Percentiles rank a stretch among this genome's conserved stretches.
Conservation (phyloP, 495 filamentous ascomycete species). For the Talaromyces liani region DNA sequence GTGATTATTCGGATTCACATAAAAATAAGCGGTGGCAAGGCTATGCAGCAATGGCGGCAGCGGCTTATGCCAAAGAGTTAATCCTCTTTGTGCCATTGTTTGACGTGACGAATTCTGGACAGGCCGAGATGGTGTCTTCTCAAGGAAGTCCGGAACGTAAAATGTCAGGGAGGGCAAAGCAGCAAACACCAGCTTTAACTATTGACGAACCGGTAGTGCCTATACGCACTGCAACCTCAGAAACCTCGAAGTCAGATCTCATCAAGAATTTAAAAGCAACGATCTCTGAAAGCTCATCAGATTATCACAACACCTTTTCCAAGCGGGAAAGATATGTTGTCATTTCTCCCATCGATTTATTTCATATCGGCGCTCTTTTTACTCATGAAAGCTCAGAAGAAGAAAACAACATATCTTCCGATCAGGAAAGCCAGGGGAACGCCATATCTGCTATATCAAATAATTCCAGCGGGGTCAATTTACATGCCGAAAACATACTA, state of each 20-base stretch:
- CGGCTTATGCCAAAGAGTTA: not conserved
- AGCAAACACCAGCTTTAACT: not conserved
- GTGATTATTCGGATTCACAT: slow-evolving; percentile 36
- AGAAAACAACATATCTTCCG: not conserved
- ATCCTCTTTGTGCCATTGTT: not conserved
- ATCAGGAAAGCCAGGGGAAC: not conserved
- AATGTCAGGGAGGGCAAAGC: not conserved
- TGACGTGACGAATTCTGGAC: not conserved
- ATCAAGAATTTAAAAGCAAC: no score
- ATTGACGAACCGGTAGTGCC: not conserved
- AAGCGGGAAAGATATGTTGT: no score
- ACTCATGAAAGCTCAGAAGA: not conserved
- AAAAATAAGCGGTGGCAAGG: slow-evolving; percentile 32
- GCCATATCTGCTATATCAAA: not conserved
- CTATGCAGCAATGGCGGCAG: not conserved
- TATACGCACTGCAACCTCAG: not conserved
- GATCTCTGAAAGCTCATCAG: no score
- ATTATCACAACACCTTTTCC: no score
- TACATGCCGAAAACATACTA: not conserved
- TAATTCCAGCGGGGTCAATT: not conserved
- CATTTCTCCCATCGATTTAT: not conserved
- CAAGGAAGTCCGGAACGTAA: no score
- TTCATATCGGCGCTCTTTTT: not conserved
- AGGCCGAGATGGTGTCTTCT: not conserved
- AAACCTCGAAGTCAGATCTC: no score